A percentile compares a stretch with the other conserved stretches of the same genome.
These are phyloP conservation scores for Solioccasus polychromus DNA, from an alignment of 768 basidiomycete species.

Conservation along the genomic window DNA sequence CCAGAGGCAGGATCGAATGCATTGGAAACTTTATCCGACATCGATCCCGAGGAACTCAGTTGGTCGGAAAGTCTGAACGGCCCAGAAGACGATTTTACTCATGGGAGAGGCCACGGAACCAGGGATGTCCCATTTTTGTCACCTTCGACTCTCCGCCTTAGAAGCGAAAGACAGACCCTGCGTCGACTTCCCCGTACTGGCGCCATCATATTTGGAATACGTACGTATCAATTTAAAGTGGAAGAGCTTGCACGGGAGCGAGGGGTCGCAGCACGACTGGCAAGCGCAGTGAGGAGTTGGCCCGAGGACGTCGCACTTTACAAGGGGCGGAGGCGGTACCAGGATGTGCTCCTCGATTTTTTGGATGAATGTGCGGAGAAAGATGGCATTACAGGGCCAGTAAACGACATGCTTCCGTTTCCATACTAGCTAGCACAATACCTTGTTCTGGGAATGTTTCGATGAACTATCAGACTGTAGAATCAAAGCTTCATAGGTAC, in stretches of 20 bases:
- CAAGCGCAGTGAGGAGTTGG: conserved; percentile 67
- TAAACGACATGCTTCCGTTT: conserved; percentile 14
- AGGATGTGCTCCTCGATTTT: conserved; percentile 24
- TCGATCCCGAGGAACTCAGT: conserved; percentile 65
- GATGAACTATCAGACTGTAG: no score
- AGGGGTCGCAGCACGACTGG: conserved; percentile 62
- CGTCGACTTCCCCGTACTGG: conserved; percentile 63
- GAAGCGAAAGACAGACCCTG: conserved; percentile 70
- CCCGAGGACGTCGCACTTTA: conserved; percentile 51
- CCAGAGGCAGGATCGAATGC: not conserved
- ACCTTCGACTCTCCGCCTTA: conserved; percentile 49
- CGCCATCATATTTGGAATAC: conserved; percentile 68
- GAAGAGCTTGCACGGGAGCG: conserved; percentile 51
- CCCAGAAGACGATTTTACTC: conserved; percentile 45
- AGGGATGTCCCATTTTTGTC: conserved; percentile 16
- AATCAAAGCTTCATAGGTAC: no score
- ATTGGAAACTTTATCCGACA: conserved; percentile 17
- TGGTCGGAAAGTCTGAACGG: conserved; percentile 59
- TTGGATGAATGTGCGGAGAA: conserved; percentile 23
- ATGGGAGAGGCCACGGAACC: conserved; percentile 20
- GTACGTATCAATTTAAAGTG: conserved; percentile 61
- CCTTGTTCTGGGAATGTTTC: no score
- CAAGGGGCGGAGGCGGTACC: conserved; percentile 24
- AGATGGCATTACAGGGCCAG: conserved; percentile 15
- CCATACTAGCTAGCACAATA: conserved; percentile 13